Evolutionary conservation across 2,329 filamentous ascomycete species (phyloP).

Genomic region (Hymenoscyphus infarciens): DNA sequence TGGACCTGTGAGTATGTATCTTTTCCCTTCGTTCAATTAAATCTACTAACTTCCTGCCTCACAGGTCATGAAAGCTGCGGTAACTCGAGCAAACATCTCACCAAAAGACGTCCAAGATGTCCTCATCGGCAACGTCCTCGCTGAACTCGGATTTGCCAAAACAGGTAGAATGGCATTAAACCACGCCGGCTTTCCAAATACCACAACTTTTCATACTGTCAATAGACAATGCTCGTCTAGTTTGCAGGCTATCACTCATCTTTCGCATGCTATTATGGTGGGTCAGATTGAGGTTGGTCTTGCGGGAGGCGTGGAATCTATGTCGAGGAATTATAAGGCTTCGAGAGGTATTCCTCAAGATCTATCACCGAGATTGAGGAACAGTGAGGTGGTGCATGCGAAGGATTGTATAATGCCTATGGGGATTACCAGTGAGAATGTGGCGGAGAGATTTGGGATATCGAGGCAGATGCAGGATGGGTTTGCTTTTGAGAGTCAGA

Average conservation of each 20-base stretch:
- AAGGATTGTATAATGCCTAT: constrained; percentile 67
- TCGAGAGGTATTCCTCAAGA: constrained; percentile 59
- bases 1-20: constrained; percentile 37
- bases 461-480: constrained; percentile 57
- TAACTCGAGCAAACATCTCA: constrained; percentile 58
- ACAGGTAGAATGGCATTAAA: constrained; percentile 64
- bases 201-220: constrained; percentile 60
- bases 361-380: constrained; percentile 56
- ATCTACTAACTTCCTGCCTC: background rate
- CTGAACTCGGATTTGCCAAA: constrained; percentile 64
- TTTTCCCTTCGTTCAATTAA: background rate
- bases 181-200: constrained; percentile 58
- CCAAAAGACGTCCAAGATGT: constrained; percentile 59
- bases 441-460: constrained; percentile 59
- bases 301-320: constrained; percentile 66
- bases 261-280: constrained; percentile 57
- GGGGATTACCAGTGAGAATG: constrained; percentile 65
- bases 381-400: constrained; percentile 52
- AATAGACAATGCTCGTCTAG: constrained; percentile 64
- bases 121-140: constrained; percentile 61
- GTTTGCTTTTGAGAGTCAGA: constrained; percentile 58
- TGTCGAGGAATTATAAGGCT: constrained; percentile 64
- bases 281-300: constrained; percentile 60
- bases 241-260: constrained; percentile 58
- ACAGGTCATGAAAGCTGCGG: constrained; percentile 44